Evolutionary conservation across 371 early-diverging fungal genomes (phyloP).

Genomic region (Coemansia sp.): DNA sequence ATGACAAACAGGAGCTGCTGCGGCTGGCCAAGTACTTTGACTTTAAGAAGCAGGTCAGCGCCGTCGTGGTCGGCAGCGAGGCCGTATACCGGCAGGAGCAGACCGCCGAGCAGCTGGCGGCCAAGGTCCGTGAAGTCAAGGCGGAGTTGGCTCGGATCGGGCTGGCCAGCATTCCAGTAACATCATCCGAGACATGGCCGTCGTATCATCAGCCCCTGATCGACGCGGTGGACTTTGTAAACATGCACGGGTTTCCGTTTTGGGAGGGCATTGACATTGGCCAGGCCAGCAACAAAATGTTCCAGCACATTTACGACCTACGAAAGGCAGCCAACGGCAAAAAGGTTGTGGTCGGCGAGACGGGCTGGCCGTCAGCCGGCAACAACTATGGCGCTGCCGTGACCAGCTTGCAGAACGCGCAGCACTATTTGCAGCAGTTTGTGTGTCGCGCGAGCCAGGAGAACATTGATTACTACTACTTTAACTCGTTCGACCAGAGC

Average conservation of each 20-base stretch:
- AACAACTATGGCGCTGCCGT: slow-evolving; percentile 49
- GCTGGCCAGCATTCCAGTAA: slow-evolving; percentile 49
- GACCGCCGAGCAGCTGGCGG: slow-evolving; percentile 47
- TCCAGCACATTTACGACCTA: slow-evolving; percentile 52
- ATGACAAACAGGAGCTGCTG: slow-evolving; percentile 52
- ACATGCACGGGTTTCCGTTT: slow-evolving; percentile 62
- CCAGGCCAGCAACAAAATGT: slow-evolving; percentile 51
- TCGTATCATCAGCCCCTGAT: slow-evolving; percentile 51
- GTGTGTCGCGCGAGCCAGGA: slow-evolving; percentile 43
- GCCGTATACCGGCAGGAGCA: slow-evolving; percentile 56
- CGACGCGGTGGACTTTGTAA: slow-evolving; percentile 55
- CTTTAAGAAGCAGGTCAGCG: slow-evolving; percentile 51
- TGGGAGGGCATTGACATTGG: slow-evolving; percentile 58
- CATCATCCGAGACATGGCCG: slow-evolving; percentile 58
- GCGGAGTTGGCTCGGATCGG: slow-evolving; percentile 44
- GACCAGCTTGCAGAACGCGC: slow-evolving; percentile 50
- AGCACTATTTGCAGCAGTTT: slow-evolving; percentile 41
- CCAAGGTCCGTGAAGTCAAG: slow-evolving; percentile 51
- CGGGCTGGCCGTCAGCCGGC: slow-evolving; percentile 63
- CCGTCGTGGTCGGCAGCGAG: slow-evolving; percentile 62
- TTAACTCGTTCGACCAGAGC: slow-evolving; percentile 56
- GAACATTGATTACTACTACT: slow-evolving; percentile 56
- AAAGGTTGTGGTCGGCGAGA: slow-evolving; percentile 54
- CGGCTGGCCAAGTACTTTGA: slow-evolving; percentile 34
- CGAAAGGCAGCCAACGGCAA: slow-evolving; percentile 51